Base-by-base conservation (phyloP, 148 eudicot species). In the Limonium bicolor region DNA sequence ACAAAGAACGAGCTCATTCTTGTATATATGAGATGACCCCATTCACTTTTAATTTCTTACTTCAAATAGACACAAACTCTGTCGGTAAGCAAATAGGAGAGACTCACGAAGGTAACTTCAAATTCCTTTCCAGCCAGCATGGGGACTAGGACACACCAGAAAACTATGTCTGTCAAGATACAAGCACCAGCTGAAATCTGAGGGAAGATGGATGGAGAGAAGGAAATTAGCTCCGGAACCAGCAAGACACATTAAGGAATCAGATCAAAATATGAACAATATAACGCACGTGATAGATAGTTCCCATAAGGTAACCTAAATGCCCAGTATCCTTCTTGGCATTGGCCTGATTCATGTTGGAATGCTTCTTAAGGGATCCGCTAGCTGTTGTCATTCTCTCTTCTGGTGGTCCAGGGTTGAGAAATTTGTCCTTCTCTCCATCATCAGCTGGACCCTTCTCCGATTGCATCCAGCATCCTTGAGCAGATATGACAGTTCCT, bases 141-240 rank as follows among this genome's bases (percentile, higher is more conserved):
- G 27, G 96, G 96, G 53, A 82, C 55, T 47, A 86, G 51, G 20
- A 86, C 57, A 37, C 74, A 42, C 96, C 96, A 86, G 49, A 86
- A 86, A 29, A 86, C 94, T 25, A 86, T 32, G 46, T 86, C 94
- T 17, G 96, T 73, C 13, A 82, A 70, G 51, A 86, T 41, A 15
- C 62, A 65, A 52, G 96, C 94, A 28, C 94, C 94, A 57, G 82
- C 94, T 68, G 61, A 78, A 46, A 62, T 72, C 96, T 86, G 75
- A 57, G 30, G 36, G 27, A 48, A 15, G 51, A 4, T 36, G 20
- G 16, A 5, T 52, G 10, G 5, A 29, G 25, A 23, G 16, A 5
- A 55, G 10, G 5, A 29, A 28, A 24, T 44, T 36, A 65, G 53
- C 32, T 34, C 15, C 3, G 36, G 3, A 24, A 16, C n/a, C n/a